A percentile compares a stretch with the other conserved stretches of the same genome.
These are phyloP conservation scores for Conidiobolus incongruus DNA, from an alignment of 371 early-diverging fungal species.

Conservation along the genomic window DNA sequence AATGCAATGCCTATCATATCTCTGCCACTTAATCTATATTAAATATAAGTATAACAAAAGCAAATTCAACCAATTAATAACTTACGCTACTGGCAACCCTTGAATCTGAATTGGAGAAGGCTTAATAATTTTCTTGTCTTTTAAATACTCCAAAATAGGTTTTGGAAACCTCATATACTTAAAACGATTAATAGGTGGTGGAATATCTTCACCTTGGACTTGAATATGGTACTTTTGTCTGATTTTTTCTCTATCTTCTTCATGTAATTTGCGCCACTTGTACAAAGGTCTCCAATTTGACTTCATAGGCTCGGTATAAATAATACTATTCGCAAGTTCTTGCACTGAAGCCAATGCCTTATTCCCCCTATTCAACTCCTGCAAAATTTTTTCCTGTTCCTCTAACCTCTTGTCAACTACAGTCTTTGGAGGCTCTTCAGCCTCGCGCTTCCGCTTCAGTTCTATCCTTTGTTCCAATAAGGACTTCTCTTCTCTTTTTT, in stretches of 20 bases:
- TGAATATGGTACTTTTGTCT: conserved; percentile 46
- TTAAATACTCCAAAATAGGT: conserved; percentile 57
- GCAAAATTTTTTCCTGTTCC: conserved; percentile 58
- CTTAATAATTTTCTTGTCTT: conserved; percentile 48
- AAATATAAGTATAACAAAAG: not conserved
- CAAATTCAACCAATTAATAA: not conserved
- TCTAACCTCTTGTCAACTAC: conserved; percentile 62
- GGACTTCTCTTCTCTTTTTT: not conserved
- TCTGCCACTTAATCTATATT: conserved; percentile 35
- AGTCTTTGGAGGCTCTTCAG: conserved; percentile 18
- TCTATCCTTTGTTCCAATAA: not conserved
- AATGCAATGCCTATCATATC: conserved; percentile 93
- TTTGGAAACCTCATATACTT: conserved; percentile 53
- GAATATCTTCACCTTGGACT: conserved; percentile 43
- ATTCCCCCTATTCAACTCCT: conserved; percentile 42
- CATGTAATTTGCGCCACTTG: conserved; percentile 27
- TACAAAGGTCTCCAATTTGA: conserved; percentile 59
- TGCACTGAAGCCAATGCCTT: conserved; percentile 63
- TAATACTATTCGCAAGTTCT: conserved; percentile 69
- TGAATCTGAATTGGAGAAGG: conserved; percentile 98
- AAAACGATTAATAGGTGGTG: conserved; percentile 52
- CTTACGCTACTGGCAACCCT: conserved; percentile 52
- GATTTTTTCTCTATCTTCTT: conserved; percentile 21
- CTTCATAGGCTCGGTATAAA: conserved; percentile 65
- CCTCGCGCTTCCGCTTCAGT: not conserved